A percentile compares a stretch with the other conserved stretches of the same genome.
phyloP scores from a whole-genome alignment of 345 rosid genomes.

The Reutealis trisperma region DNA sequence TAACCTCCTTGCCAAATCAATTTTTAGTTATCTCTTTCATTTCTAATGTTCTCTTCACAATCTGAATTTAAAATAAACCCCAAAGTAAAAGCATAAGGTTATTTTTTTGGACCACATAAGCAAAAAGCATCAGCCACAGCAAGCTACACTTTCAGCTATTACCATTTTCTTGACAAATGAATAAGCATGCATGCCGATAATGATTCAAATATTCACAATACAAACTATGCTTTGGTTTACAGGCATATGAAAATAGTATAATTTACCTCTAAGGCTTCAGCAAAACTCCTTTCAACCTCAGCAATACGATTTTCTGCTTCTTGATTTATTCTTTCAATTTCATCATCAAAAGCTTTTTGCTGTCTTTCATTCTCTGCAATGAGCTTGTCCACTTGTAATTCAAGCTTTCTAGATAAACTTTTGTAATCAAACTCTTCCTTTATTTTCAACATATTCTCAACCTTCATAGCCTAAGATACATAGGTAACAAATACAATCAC shows the following conservation, averaged over 20 bases:
- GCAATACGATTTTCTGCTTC: conserved; percentile 35
- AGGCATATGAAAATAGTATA: background rate
- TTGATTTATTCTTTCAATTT: conserved; percentile 35
- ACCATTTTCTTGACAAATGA: background rate
- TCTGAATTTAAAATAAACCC: conserved; percentile 4
- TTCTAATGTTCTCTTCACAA: background rate
- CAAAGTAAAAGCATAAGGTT: background rate
- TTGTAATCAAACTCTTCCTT: conserved; percentile 42
- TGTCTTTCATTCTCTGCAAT: conserved; percentile 39
- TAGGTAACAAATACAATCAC: background rate
- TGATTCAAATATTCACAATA: background rate
- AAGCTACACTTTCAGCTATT: background rate
- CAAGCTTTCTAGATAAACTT: conserved; percentile 37
- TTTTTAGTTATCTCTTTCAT: background rate
- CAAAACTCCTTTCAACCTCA: conserved; percentile 38
- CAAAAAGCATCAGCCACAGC: background rate
- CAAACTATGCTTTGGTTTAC: background rate
- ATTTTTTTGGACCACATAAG: background rate
- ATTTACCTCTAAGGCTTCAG: conserved; percentile 42
- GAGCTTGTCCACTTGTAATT: conserved; percentile 40
- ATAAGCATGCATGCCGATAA: background rate
- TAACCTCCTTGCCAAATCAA: conserved; percentile 6
- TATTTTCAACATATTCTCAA: conserved; percentile 40
- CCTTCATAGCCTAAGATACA: conserved; percentile 36
- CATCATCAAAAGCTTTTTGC: conserved; percentile 32